Evolutionary conservation across 2,329 filamentous ascomycete species (phyloP).

Genomic region (Exutisphaerella laricina): DNA sequence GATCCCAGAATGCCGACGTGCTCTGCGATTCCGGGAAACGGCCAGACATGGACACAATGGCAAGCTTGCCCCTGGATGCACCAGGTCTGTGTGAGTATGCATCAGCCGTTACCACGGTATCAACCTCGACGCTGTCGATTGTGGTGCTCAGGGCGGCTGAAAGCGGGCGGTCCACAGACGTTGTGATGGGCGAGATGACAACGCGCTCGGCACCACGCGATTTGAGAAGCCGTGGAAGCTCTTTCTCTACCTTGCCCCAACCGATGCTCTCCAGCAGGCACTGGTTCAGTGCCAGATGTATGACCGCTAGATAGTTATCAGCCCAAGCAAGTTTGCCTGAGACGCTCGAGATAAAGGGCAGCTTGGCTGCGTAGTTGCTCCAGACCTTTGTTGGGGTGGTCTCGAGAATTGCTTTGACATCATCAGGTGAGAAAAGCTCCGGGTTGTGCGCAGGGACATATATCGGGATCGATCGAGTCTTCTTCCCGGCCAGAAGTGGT

Average conservation of each 20-base stretch:
- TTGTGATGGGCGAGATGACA: background rate
- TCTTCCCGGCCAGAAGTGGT: background rate
- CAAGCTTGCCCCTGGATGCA: conserved; percentile 16
- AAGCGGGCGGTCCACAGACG: background rate
- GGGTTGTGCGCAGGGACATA: conserved; percentile 17
- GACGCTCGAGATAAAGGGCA: conserved; percentile 11
- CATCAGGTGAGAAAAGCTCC: conserved; percentile 17
- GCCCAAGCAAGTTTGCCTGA: background rate
- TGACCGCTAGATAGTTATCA: background rate
- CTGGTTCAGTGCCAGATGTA: background rate
- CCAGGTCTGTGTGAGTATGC: background rate
- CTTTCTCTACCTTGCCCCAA: background rate
- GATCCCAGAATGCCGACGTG: conserved; percentile 24
- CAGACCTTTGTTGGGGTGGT: background rate
- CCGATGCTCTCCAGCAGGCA: background rate
- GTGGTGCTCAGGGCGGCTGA: background rate
- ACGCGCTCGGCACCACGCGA: background rate
- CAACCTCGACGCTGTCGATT: background rate
- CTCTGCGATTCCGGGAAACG: conserved; percentile 21
- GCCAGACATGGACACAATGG: conserved; percentile 27
- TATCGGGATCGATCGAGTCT: conserved; percentile 11
- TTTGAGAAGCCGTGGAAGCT: background rate
- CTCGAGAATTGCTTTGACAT: conserved; percentile 10
- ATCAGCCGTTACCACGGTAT: background rate
- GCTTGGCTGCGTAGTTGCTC: background rate